A percentile compares a stretch with the other conserved stretches of the same genome.
Evolutionary conservation across 345 rosid species (phyloP).

Genomic region (Acer yangbiense): DNA sequence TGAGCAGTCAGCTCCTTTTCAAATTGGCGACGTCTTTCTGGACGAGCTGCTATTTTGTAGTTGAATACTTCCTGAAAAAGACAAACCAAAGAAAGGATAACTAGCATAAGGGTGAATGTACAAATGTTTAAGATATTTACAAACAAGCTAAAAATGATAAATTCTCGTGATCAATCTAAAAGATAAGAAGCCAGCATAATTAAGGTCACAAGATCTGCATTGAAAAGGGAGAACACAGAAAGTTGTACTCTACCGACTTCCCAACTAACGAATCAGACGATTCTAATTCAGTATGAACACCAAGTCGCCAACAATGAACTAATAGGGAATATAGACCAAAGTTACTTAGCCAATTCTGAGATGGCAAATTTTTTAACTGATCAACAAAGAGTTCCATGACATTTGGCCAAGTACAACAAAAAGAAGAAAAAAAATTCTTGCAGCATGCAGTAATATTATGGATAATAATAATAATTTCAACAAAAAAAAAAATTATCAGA

Average conservation of each 20-base stretch:
- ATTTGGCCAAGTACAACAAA: neutral
- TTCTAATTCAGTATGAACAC: neutral
- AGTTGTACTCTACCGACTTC: neutral
- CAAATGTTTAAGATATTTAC: neutral
- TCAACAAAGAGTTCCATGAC: neutral
- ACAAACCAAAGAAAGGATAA: slow-evolving; percentile 15
- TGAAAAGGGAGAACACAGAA: neutral
- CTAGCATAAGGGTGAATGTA: neutral
- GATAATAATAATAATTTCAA: neutral
- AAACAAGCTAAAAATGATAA: neutral
- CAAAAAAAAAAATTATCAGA: neutral
- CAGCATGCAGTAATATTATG: neutral
- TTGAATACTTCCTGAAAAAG: slow-evolving; percentile 80
- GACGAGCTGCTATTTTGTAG: slow-evolving; percentile 99
- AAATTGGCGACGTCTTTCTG: slow-evolving; percentile 92
- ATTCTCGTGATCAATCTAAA: neutral
- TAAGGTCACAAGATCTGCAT: neutral
- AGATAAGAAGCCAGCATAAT: neutral
- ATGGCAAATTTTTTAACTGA: neutral
- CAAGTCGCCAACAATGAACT: neutral
- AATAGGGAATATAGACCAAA: neutral
- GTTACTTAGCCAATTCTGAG: neutral
- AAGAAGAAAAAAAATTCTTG: neutral
- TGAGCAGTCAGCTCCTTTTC: slow-evolving; percentile 89
- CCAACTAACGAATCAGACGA: neutral